Conservation (phyloP, 495 filamentous ascomycete genomes). For the Penicillium salamii region DNA sequence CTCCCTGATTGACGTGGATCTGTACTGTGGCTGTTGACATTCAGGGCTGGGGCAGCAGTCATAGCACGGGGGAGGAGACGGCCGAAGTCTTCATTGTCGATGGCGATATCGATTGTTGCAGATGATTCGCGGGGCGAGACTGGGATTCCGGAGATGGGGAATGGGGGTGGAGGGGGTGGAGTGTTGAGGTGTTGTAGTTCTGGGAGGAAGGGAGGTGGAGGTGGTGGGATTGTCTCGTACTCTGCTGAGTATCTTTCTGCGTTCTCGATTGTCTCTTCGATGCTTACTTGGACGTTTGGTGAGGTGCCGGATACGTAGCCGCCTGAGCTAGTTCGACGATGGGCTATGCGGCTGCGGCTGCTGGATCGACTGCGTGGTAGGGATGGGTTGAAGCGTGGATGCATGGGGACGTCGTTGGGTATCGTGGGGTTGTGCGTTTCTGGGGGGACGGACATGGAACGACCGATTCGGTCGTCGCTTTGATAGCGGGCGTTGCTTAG, state of each 20-base stretch:
- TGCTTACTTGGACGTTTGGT: slow-evolving; percentile 47
- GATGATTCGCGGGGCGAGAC: slow-evolving; percentile 43
- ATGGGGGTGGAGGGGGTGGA: slow-evolving; percentile 58
- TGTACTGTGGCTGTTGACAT: slow-evolving; percentile 16
- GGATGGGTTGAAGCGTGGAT: slow-evolving; percentile 55
- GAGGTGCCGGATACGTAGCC: slow-evolving; percentile 31
- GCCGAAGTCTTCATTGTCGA: slow-evolving; percentile 52
- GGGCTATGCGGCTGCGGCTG: slow-evolving; percentile 38
- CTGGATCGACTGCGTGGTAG: slow-evolving; percentile 50
- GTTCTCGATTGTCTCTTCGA: slow-evolving; percentile 61
- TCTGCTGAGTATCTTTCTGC: slow-evolving; percentile 33
- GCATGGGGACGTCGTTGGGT: slow-evolving; percentile 48
- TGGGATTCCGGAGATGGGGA: slow-evolving; percentile 18
- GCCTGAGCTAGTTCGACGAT: slow-evolving; percentile 33
- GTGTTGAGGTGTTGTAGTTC: slow-evolving; percentile 84
- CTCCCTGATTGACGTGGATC: slow-evolving; percentile 12
- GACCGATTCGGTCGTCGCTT: slow-evolving; percentile 53
- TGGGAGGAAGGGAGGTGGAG: slow-evolving; percentile 63
- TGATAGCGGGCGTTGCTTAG: slow-evolving; percentile 66
- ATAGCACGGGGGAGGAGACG: slow-evolving; percentile 38
- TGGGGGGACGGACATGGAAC: slow-evolving; percentile 74
- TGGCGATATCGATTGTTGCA: slow-evolving; percentile 71
- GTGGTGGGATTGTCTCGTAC: slow-evolving; percentile 62
- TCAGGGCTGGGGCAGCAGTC: slow-evolving; percentile 37
- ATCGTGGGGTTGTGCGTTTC: slow-evolving; percentile 45